phyloP scores from a whole-genome alignment of 805 yeast species.

The Candida adriatica region DNA sequence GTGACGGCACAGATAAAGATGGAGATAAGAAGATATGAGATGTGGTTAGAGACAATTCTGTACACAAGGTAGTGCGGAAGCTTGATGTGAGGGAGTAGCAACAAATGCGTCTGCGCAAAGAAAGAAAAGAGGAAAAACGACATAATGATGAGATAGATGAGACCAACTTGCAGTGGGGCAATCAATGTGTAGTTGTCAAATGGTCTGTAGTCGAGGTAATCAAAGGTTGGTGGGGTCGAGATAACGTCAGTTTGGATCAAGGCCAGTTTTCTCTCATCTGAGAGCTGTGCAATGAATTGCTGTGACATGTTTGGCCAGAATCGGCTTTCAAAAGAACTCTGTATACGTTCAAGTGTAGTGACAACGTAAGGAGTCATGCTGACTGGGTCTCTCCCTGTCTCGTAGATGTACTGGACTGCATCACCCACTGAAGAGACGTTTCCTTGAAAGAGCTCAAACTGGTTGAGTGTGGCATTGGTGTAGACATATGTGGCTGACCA shows the following conservation, averaged over 20 bases:
- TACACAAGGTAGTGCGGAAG: conserved; percentile 42
- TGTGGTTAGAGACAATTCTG: conserved; percentile 43
- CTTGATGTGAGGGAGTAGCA: conserved; percentile 39
- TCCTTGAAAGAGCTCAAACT: conserved; percentile 5
- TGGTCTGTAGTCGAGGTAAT: conserved; percentile 42
- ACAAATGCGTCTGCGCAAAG: conserved; percentile 46
- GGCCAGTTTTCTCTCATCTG: conserved; percentile 20
- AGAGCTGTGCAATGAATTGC: conserved; percentile 26
- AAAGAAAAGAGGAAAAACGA: conserved; percentile 66
- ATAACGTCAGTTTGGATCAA: conserved; percentile 19
- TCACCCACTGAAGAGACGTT: conserved; percentile 28
- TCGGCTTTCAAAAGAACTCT: conserved; percentile 20
- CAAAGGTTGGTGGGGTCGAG: conserved; percentile 28
- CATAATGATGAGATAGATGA: conserved; percentile 62
- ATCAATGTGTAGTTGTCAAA: conserved; percentile 39
- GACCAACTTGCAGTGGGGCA: conserved; percentile 72
- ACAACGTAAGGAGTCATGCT: conserved; percentile 39
- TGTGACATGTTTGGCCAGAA: conserved; percentile 16
- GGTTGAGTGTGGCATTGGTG: conserved; percentile 26
- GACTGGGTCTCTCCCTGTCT: conserved; percentile 57
- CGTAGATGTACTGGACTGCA: conserved; percentile 40
- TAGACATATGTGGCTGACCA: conserved; percentile 59
- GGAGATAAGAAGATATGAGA: conserved; percentile 50
- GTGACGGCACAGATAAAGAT: conserved; percentile 53
- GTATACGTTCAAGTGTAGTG: conserved; percentile 36